Evolutionary conservation across 2,329 filamentous ascomycete genomes (phyloP), one percentile per base, ranked within the genome.

Genomic region (Xylaria sp.): DNA sequence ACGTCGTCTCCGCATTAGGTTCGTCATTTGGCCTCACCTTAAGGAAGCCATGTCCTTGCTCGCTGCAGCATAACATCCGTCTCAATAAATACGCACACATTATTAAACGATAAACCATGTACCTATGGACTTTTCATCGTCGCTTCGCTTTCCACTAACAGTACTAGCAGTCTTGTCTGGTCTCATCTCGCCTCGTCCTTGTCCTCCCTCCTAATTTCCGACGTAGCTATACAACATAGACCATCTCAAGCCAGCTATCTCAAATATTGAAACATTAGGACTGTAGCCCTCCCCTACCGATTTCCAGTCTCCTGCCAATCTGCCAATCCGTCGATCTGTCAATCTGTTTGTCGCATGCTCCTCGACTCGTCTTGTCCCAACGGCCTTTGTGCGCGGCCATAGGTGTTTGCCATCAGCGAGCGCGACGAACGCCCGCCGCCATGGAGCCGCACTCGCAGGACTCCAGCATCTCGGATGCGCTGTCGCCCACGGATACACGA

Each of bases 401-500:
- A 70, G 63, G 64, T 55, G 51, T 64, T 51, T 67, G 64, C 67
- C 65, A 67, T 59, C 69, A 64, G 71, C 63, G 64, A 63, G 64
- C 63, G 66, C 50, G 36, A 24, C 56, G 27, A 57, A 65, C 56
- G 32, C 36, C 64, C 56, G 42, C 27, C 62, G 76, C 63, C 74
- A 87, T 86, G 85, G 85, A 85, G 76, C 78, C 50, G 50, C 50
- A 80, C 48, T 79, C 79, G 65, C 82, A 80, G 67, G 78, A 80
- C 45, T 75, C 75, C 51, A 78, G 75, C 75, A 78, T 80, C 64
- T 80, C 70, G 79, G 81, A 54, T 72, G 75, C 71, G 73, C 79
- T 68, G 72, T 83, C 65, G 85, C 86, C 87, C 17, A 85, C 84
- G 57, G 85, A 88, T 69, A 83, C 82, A 69, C 82, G 85, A 66